phyloP scores from a whole-genome alignment of 192 early-diverging fungal genomes.

The Bifiguratus adelaidae region DNA sequence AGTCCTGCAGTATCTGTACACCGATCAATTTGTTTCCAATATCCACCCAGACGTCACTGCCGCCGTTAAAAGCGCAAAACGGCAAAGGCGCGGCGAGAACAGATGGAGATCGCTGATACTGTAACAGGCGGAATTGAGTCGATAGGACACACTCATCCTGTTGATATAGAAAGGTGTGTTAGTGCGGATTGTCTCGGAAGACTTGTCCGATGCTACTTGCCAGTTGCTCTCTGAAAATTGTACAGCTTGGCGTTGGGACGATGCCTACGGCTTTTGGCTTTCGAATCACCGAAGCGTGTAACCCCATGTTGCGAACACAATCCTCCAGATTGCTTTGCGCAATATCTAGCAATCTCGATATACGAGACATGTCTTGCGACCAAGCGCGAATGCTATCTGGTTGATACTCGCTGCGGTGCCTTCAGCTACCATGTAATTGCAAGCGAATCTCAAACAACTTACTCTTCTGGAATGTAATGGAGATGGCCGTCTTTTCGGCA shows the following conservation, averaged over 20 bases:
- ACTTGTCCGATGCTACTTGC: slow-evolving; percentile 1
- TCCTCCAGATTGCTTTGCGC: slow-evolving; percentile 55
- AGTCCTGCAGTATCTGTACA: slow-evolving; percentile 66
- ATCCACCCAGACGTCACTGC: slow-evolving; percentile 85
- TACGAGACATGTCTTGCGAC: slow-evolving; percentile 30
- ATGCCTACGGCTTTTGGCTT: slow-evolving; percentile 71
- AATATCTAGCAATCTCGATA: slow-evolving; percentile 59
- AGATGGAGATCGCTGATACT: slow-evolving; percentile 39
- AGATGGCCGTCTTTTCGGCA: slow-evolving; percentile 51
- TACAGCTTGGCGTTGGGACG: slow-evolving; percentile 32
- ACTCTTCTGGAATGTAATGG: slow-evolving; percentile 51
- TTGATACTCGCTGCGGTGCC: slow-evolving; percentile 21
- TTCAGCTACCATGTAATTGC: neutral
- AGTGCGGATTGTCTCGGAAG: too few relatives aligned
- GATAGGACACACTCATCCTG: slow-evolving; percentile 77
- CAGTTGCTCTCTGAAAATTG: slow-evolving; percentile 69
- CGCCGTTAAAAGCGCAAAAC: slow-evolving; percentile 92
- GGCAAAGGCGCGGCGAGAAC: slow-evolving; percentile 52
- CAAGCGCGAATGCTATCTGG: slow-evolving; percentile 31
- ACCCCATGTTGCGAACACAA: slow-evolving; percentile 52
- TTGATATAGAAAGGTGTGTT: neutral
- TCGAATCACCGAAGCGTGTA: slow-evolving; percentile 54
- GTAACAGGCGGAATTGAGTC: slow-evolving; percentile 49
- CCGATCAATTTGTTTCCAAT: slow-evolving; percentile 93
- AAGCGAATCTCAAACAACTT: slow-evolving; percentile 5